Evolutionary conservation across 257 asterid genomes (phyloP).

Genomic region (Gynochthodes officinalis): DNA sequence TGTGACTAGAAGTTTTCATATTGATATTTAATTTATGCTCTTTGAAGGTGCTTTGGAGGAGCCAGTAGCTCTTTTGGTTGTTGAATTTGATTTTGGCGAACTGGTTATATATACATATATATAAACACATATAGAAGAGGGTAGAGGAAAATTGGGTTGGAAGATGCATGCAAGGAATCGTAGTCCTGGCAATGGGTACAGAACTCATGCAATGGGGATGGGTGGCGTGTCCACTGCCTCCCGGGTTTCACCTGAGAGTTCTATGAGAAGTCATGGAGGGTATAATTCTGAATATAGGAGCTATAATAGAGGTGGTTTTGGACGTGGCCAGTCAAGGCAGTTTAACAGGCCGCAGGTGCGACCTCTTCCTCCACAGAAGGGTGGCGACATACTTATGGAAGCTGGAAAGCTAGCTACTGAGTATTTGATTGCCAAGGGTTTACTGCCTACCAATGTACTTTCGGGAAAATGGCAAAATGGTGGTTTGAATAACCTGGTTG

Average conservation of each 20-base stretch:
- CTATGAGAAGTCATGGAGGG: conserved; percentile 58
- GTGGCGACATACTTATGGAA: conserved; percentile 68
- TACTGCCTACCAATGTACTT: conserved; percentile 65
- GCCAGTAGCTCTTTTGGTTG: not conserved
- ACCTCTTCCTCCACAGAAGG: conserved; percentile 39
- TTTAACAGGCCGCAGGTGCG: conserved; percentile 41
- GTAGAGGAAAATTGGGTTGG: not conserved
- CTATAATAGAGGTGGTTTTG: conserved; percentile 64
- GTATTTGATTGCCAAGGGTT: conserved; percentile 72
- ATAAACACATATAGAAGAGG: not conserved
- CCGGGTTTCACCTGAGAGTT: conserved; percentile 64
- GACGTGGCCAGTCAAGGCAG: conserved; percentile 57
- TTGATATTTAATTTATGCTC: conserved; percentile 4
- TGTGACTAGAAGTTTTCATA: not conserved
- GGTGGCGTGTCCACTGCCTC: conserved; percentile 52
- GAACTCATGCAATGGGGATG: conserved; percentile 61
- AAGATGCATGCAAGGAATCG: conserved; percentile 77
- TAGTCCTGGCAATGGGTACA: conserved; percentile 68
- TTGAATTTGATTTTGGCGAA: not conserved
- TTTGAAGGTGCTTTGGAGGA: conserved; percentile 15
- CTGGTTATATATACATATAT: not conserved
- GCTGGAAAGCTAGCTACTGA: conserved; percentile 94
- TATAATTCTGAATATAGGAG: conserved; percentile 57
- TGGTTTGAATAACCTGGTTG: conserved; percentile 44
- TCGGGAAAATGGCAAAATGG: conserved; percentile 66